Conservation (phyloP, 257 asterid species). For the Solanum acaule region DNA sequence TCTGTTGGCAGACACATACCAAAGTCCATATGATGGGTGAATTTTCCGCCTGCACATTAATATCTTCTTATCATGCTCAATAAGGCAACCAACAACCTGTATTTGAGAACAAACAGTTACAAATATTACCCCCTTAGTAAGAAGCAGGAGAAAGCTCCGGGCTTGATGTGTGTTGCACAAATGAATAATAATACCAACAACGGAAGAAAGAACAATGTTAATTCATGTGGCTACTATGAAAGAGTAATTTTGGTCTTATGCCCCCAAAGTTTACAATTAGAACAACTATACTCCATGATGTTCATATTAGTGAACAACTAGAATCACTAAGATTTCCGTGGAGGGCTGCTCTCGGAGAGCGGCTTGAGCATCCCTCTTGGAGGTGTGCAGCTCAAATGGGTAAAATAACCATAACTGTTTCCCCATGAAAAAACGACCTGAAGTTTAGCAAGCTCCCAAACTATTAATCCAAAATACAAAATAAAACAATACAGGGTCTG, state of each 20-base stretch:
- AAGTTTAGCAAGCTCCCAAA: not conserved
- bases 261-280: not conserved
- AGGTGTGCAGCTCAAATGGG: not conserved
- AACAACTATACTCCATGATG: not conserved
- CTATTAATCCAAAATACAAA: not conserved
- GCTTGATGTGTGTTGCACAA: not conserved
- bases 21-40: conserved; percentile 89
- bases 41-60: conserved; percentile 81
- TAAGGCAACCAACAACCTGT: conserved; percentile 94
- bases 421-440: not conserved
- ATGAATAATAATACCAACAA: not conserved
- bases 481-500: not conserved
- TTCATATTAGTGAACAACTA: not conserved
- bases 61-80: conserved; percentile 87
- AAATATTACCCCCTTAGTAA: not conserved
- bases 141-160: not conserved
- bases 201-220: not conserved
- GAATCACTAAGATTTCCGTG: not conserved
- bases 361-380: not conserved
- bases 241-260: not conserved
- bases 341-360: not conserved
- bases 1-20: conserved; percentile 39
- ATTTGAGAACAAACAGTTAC: not conserved
- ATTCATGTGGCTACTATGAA: not conserved
- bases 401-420: not conserved